Evolutionary conservation across 768 basidiomycete species (phyloP), one percentile per base, ranked within the genome.

Genomic region (Russula dissimulans): DNA sequence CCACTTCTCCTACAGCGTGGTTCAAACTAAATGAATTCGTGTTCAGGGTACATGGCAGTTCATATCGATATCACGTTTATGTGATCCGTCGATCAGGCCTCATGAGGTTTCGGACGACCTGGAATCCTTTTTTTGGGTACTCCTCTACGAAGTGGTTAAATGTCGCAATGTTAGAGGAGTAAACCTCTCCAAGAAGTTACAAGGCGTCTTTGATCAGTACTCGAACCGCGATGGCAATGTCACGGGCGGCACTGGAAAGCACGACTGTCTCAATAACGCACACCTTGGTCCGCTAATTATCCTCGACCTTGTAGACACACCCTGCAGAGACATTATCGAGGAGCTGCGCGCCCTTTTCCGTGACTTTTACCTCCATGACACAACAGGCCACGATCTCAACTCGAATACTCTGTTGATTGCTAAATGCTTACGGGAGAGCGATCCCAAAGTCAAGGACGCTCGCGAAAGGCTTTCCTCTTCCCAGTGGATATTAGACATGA

Each of bases 1-100:
- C 18, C 7, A 38, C 26, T 1, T 45, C 5, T 34, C 17, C 18
- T 56, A 6, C 7, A 34, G 14, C 5, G 29, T 7, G 5, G n/a
- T 15, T 4, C 5, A 12, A 34, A 15, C 6, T 34, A 8, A 31
- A 7, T 29, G 11, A 36, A 39, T 46, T 22, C 32, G 6, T 5
- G 15, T 18, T 15, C 39, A 66, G 65, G 62, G 65, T 1, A 66
- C 65, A 18, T 64, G 62, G 65, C 65, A 64, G 52, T 66, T 52
- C 56, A 59, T 59, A 57, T 58, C 60, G 0, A 62, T 59, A 8
- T 41, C 22, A 0, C 53, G 55, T 10, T 48, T 64, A 8, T 0
- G 14, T 3, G 31, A 49, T 4, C 57, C 57, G 22, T 44, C 22
- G 3, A 51, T 10, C 10, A 49, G 57, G 29, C 26, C 42, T 3